These are phyloP conservation scores for Yamadazyma endophytica DNA, from an alignment of 805 yeast species.

Conservation along the genomic window DNA sequence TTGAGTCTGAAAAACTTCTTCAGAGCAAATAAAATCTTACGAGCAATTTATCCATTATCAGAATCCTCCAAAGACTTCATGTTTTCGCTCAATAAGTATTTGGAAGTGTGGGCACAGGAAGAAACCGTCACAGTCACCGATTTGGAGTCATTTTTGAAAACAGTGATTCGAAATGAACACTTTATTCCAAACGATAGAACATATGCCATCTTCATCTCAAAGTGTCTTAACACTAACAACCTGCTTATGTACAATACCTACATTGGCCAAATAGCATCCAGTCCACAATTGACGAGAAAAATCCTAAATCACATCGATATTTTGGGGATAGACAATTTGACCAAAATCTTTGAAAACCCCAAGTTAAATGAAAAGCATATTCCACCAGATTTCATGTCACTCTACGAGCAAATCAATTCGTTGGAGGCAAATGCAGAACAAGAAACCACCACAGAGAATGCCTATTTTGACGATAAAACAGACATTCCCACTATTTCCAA, in stretches of 20 bases:
- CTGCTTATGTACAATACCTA: constrained; percentile 10
- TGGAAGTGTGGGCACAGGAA: constrained; percentile 38
- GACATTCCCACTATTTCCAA: constrained; percentile 44
- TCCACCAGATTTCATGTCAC: constrained; percentile 28
- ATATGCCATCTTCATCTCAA: constrained; percentile 53
- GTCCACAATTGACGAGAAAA: constrained; percentile 10
- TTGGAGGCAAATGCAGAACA: constrained; percentile 1
- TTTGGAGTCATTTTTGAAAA: constrained; percentile 38
- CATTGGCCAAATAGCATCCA: constrained; percentile 9
- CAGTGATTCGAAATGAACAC: constrained; percentile 19
- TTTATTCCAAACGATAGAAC: constrained; percentile 50
- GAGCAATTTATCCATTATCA: constrained; percentile 52
- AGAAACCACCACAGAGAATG: constrained; percentile 21
- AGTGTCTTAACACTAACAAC: constrained; percentile 17
- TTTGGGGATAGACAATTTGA: constrained; percentile 46
- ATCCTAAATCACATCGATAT: constrained; percentile 49
- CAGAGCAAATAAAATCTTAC: constrained; percentile 66
- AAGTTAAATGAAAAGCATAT: constrained; percentile 23
- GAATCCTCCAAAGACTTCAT: constrained; percentile 44
- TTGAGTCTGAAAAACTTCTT: constrained; percentile 59
- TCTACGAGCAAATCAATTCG: constrained; percentile 22
- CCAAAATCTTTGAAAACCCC: constrained; percentile 23
- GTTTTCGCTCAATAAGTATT: constrained; percentile 66
- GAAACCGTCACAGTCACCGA: constrained; percentile 38
- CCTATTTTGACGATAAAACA: constrained; percentile 26